phyloP scores from a whole-genome alignment of 345 rosid genomes.

The Arabidopsis suecica region DNA sequence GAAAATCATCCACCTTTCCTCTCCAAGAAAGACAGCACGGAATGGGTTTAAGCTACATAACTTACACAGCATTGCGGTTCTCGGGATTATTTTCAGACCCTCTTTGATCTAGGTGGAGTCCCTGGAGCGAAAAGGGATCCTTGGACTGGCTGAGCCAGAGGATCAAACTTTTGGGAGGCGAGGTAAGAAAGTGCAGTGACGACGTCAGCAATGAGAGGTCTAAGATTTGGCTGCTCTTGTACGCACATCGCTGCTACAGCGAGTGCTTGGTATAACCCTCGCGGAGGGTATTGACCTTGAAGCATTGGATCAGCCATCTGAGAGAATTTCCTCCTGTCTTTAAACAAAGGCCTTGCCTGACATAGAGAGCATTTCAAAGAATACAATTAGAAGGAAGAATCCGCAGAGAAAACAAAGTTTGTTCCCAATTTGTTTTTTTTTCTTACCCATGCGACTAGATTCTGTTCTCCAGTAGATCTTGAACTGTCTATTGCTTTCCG shows the following conservation, averaged over 20 bases:
- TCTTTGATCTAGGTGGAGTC: conserved; percentile 65
- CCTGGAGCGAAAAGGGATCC: conserved; percentile 53
- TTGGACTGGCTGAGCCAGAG: conserved; percentile 54
- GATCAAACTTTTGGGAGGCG: conserved; percentile 71
- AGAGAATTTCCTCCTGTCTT: conserved; percentile 76
- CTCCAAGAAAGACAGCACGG: conserved; percentile 15
- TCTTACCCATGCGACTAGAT: conserved; percentile 89
- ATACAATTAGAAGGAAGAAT: conserved; percentile 20
- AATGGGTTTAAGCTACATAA: conserved; percentile 12
- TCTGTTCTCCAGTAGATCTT: conserved; percentile 72
- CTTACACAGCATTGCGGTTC: neutral
- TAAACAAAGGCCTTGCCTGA: conserved; percentile 87
- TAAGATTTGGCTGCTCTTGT: conserved; percentile 82
- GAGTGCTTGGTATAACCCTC: conserved; percentile 93
- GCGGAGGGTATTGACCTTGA: conserved; percentile 76
- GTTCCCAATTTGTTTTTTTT: neutral
- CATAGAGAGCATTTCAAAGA: conserved; percentile 34
- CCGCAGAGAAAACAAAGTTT: conserved; percentile 3
- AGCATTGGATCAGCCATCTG: conserved; percentile 87
- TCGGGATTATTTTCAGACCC: conserved; percentile 38
- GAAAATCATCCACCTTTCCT: conserved; percentile 22
- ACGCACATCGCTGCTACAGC: conserved; percentile 95
- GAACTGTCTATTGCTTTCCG: conserved; percentile 83
- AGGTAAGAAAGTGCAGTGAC: conserved; percentile 88
- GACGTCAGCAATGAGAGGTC: conserved; percentile 87